Evolutionary conservation across 2,329 filamentous ascomycete species (phyloP), one percentile per base, ranked within the genome.

Genomic region (Fusarium mexicanum): DNA sequence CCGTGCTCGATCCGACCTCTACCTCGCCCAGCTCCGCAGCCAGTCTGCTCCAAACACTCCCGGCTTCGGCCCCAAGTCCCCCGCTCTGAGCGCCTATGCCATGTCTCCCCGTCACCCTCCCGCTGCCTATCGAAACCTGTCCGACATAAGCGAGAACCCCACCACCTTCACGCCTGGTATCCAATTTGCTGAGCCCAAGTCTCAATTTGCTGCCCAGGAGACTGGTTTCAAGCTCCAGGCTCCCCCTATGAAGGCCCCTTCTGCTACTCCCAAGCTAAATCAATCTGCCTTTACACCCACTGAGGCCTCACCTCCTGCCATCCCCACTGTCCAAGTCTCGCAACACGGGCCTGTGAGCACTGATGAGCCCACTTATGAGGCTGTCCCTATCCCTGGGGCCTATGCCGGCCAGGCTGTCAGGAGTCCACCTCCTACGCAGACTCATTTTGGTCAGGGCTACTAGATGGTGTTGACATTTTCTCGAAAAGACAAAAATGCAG

Each of bases 41-140:
- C 95, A 98, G 85, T 97, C 95, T 33, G 95, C 95, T 10, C 96
- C 96, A 77, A 98, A 98, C 87, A 98, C 96, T 1, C 96, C 96
- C 18, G 95, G 95, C 74, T 95, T 97, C 81, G 92, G 91, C 37
- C 91, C 92, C 82, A 93, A 90, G 82, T 91, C 89, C 29, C 92
- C 80, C 43, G 83, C 83, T 51, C 80, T 84, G 61, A 85, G 84
- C 82, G 76, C 81, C 67, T 85, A 85, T 73, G 87, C 88, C 69
- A 84, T 90, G 81, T 90, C 89, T 29, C 90, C 90, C 48, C 89
- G 89, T 77, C 89, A 91, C 83, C 88, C 90, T 47, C 88, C 89
- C 6, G 85, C 87, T 54, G 82, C 85, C 50, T 91, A 90, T 84
- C 84, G 87, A 76, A 88, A 84, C 77, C 81, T 88, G 58, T 80